phyloP scores from a whole-genome alignment of 1,139 yeast genomes.

The Suhomyces wounanorum region DNA sequence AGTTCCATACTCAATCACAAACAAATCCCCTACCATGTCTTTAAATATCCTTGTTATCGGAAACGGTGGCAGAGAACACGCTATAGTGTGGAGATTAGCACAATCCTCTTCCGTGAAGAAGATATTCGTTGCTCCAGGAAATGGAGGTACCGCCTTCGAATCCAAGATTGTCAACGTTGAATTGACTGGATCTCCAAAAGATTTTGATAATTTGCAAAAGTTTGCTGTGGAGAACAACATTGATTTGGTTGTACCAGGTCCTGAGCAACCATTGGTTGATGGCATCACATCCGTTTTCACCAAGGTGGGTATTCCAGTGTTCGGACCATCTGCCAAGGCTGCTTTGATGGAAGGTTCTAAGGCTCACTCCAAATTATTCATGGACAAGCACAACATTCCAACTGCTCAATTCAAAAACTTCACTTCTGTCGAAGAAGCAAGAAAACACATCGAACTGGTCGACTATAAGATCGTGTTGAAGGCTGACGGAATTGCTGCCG shows the following conservation, averaged over 20 bases:
- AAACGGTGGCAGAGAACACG: constrained; percentile 99
- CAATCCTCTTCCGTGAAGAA: constrained; percentile 72
- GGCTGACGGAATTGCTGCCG: constrained; percentile 98
- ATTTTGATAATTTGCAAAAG: constrained; percentile 57
- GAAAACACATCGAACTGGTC: constrained; percentile 61
- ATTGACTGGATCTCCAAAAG: constrained; percentile 60
- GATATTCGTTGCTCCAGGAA: constrained; percentile 94
- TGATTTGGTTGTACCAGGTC: constrained; percentile 90
- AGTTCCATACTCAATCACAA: constrained; percentile 1
- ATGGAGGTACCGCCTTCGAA: constrained; percentile 77
- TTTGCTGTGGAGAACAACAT: constrained; percentile 73
- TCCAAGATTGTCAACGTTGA: constrained; percentile 72
- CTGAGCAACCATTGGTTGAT: constrained; percentile 98
- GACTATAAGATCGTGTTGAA: constrained; percentile 86
- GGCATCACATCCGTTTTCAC: constrained; percentile 76
- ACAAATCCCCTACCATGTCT: constrained; percentile 7
- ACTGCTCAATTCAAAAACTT: constrained; percentile 90
- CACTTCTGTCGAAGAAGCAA: constrained; percentile 73
- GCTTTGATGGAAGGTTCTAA: constrained; percentile 97
- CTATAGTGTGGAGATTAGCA: constrained; percentile 87
- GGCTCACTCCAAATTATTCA: constrained; percentile 90
- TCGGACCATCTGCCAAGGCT: constrained; percentile 90
- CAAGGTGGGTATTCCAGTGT: constrained; percentile 87
- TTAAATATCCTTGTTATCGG: constrained; percentile 85
- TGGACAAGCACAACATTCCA: constrained; percentile 90